Conservation (phyloP, 306 rosid genomes). For the Adenanthera pavonina region DNA sequence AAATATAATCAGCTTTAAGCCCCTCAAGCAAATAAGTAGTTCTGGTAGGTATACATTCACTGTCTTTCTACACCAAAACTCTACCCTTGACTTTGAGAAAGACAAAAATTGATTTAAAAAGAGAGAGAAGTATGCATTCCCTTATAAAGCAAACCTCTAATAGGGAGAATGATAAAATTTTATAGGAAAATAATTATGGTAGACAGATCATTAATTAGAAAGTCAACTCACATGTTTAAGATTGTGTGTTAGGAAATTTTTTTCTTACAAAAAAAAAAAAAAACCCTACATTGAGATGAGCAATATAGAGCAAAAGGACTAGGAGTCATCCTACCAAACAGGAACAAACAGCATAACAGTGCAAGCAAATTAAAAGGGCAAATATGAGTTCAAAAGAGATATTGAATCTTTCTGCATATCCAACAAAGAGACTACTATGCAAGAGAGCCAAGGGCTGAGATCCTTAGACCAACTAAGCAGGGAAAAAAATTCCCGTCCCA, state of each 20-base stretch:
- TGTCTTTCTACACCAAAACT: conserved; percentile 1
- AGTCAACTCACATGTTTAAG: not conserved
- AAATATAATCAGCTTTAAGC: not conserved
- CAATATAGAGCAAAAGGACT: not conserved
- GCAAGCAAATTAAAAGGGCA: not conserved
- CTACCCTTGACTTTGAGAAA: not conserved
- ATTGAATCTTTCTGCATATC: not conserved
- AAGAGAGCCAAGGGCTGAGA: not conserved
- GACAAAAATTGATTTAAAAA: not conserved
- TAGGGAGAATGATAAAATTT: not conserved
- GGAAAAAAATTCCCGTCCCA: not conserved
- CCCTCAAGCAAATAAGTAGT: not conserved
- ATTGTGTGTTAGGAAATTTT: not conserved
- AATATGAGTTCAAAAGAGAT: not conserved
- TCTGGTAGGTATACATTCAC: not conserved
- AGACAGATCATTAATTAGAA: conserved; percentile 9
- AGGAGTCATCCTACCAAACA: not conserved
- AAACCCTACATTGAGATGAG: not conserved
- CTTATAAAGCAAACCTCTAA: not conserved
- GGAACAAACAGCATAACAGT: not conserved
- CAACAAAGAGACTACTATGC: conserved; percentile 8
- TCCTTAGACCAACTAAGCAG: not conserved
- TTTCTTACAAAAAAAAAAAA: not conserved
- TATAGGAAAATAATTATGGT: not conserved
- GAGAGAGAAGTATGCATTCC: not conserved